Evolutionary conservation across 2,329 filamentous ascomycete species (phyloP).

Genomic region (Alternaria conjuncta): DNA sequence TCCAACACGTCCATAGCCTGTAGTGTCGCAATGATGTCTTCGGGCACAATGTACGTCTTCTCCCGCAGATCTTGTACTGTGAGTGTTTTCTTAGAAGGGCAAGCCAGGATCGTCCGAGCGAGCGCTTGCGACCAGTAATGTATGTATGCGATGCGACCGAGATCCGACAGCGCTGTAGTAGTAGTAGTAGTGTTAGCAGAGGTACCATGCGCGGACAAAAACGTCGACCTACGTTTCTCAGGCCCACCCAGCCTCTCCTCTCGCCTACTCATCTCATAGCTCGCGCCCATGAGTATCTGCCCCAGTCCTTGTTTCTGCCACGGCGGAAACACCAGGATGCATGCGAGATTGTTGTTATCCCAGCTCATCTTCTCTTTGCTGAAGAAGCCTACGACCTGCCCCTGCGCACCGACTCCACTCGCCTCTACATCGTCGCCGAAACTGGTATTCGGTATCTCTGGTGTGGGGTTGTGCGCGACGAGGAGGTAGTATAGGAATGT

Average conservation of each 20-base stretch:
- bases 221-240: conserved; percentile 71
- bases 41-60: conserved; percentile 81
- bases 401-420: conserved; percentile 1
- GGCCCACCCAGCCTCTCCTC: conserved; percentile 88
- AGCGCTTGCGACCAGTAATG: conserved; percentile 88
- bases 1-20: conserved; percentile 79
- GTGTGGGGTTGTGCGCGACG: conserved; percentile 68
- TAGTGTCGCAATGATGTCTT: conserved; percentile 81
- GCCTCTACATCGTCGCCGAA: conserved; percentile 17
- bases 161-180: conserved; percentile 71
- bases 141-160: conserved; percentile 82
- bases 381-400: conserved; percentile 90
- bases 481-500: conserved; percentile 95
- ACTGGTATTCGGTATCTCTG: conserved; percentile 41
- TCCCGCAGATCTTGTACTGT: conserved; percentile 75
- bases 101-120: conserved; percentile 66
- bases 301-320: conserved; percentile 93
- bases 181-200: conserved; percentile 11
- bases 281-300: conserved; percentile 86
- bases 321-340: conserved; percentile 93
- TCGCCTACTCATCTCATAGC: conserved; percentile 86
- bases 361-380: conserved; percentile 98
- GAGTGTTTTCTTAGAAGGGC: conserved; percentile 58
- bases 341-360: conserved; percentile 98
- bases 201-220: not conserved